Evolutionary conservation across 306 rosid species (phyloP), one percentile per base, ranked within the genome.

Genomic region (Trifolium subterraneum): DNA sequence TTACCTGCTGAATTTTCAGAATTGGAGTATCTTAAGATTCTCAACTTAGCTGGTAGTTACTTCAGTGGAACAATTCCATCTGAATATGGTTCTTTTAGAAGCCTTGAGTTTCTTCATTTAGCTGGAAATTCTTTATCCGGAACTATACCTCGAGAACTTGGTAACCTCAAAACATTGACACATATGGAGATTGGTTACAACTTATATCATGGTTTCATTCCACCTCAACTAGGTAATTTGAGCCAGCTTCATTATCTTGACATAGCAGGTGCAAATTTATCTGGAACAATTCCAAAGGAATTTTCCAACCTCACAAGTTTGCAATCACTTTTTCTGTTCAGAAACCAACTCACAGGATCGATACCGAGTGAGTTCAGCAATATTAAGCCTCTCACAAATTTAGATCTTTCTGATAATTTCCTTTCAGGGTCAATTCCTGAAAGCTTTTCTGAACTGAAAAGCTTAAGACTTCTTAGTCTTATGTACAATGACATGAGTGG

Each of bases 161-260:
- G 98, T 11, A 86, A 91, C 70, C 96, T 94, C 72, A 84, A 87
- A 82, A 91, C 96, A 36, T 85, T 91, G 36, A 94, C 90, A 20
- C 96, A 90, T 27, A 90, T 94, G 93, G 98, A 90, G 83, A 91
- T 94, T 75, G 98, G 98, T 31, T 94, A 91, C 78, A 91, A 94
- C 58, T 68, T 70, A 35, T 91, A 83, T 70, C 82, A 84, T 5
- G 94, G 96, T 70, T 60, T 69, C 22, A 87, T 94, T 41, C 96
- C 98, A 35, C 71, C 87, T 68, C 82, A 91, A 39, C 64, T 94
- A 7, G 97, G 98, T 11, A 87, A 90, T 71, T 87, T 94, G 97
- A 88, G 87, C 41, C 77, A 73, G 51, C 95, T 94, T 79, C 92
- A 74, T 79, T 90, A 88, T 86, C 97, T 94, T 77, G 97, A 91